Conservation (phyloP, 768 basidiomycete species). For the Paxillus ammoniavirescens region DNA sequence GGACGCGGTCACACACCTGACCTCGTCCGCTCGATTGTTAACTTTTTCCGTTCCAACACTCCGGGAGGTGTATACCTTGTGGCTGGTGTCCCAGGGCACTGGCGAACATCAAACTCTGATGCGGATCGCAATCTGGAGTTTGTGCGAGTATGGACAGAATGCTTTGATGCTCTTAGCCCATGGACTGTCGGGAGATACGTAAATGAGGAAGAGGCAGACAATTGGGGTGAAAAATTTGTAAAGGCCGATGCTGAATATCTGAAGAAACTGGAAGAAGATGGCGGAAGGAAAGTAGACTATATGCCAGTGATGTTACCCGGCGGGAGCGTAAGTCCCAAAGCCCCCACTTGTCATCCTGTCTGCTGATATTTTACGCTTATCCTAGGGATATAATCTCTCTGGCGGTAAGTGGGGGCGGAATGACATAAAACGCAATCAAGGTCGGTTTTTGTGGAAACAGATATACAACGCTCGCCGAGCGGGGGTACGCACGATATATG, state of each 20-base stretch:
- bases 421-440: constrained; percentile 68
- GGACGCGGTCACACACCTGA: constrained; percentile 60
- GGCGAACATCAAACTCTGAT: constrained; percentile 71
- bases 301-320: constrained; percentile 84
- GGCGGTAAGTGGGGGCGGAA: constrained; percentile 73
- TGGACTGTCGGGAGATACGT: constrained; percentile 79
- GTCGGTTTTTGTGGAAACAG: constrained; percentile 78
- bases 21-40: constrained; percentile 51
- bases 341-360: neutral
- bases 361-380: constrained; percentile 4
- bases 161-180: constrained; percentile 77
- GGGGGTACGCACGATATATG: constrained; percentile 67
- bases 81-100: constrained; percentile 68
- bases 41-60: constrained; percentile 57
- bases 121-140: constrained; percentile 69
- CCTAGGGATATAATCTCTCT: constrained; percentile 68
- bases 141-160: constrained; percentile 67
- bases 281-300: constrained; percentile 63
- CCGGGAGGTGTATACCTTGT: constrained; percentile 76
- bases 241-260: constrained; percentile 64
- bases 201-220: constrained; percentile 58
- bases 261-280: constrained; percentile 44
- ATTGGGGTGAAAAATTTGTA: constrained; percentile 60
- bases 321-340: constrained; percentile 59
- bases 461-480: constrained; percentile 63